Evolutionary conservation across 2,329 filamentous ascomycete genomes (phyloP).

Genomic region (Calcarisporium arbuscula): DNA sequence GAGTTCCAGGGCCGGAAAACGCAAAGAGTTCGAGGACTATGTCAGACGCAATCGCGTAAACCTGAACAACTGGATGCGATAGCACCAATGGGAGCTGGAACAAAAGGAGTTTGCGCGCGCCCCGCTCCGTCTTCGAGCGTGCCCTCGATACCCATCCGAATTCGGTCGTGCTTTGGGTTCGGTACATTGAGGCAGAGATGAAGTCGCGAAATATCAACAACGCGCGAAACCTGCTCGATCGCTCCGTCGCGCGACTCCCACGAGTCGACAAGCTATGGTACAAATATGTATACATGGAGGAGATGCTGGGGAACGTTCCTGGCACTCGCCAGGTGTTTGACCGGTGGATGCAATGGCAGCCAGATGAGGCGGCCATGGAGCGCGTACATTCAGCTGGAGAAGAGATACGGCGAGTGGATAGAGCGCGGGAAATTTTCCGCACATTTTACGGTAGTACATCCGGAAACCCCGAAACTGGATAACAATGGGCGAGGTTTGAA

Average conservation of each 20-base stretch:
- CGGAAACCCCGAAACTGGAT: slow-evolving; percentile 89
- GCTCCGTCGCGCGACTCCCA: slow-evolving; percentile 87
- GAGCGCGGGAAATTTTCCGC: slow-evolving; percentile 85
- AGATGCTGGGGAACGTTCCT: slow-evolving; percentile 90
- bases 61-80: slow-evolving; percentile 98
- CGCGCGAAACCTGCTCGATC: slow-evolving; percentile 87
- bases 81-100: slow-evolving; percentile 94
- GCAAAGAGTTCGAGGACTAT: slow-evolving; percentile 97
- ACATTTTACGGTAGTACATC: slow-evolving; percentile 88
- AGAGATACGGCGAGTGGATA: slow-evolving; percentile 87
- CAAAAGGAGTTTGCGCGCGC: slow-evolving; percentile 95
- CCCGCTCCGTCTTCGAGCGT: slow-evolving; percentile 86
- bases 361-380: slow-evolving; percentile 93
- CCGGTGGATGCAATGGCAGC: slow-evolving; percentile 97
- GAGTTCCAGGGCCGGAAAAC: slow-evolving; percentile 94
- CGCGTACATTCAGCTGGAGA: slow-evolving; percentile 95
- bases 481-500: too few species aligned
- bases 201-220: slow-evolving; percentile 91
- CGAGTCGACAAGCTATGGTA: slow-evolving; percentile 97
- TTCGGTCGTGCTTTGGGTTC: slow-evolving; percentile 79
- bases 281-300: slow-evolving; percentile 98
- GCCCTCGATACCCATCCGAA: slow-evolving; percentile 89
- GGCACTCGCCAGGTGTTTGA: slow-evolving; percentile 93
- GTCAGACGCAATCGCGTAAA: slow-evolving; percentile 89
- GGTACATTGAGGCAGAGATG: slow-evolving; percentile 96